Percentiles rank a stretch among this genome's conserved stretches.
Conservation (phyloP, 139 green algal genomes). For the Ettlia oleoabundans region DNA sequence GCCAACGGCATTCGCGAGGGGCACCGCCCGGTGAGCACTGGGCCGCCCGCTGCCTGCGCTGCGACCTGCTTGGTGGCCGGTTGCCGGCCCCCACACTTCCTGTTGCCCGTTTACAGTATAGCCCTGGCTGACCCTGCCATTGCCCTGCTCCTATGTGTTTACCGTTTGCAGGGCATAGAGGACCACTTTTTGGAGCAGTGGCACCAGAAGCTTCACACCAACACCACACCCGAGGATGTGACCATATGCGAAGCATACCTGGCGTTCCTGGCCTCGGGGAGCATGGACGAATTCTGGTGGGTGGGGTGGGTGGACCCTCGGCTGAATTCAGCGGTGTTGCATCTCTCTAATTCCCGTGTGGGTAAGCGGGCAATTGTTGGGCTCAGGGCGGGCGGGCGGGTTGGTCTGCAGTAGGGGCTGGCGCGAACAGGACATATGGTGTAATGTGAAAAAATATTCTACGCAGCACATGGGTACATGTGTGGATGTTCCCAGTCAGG, state of each 20-base stretch:
- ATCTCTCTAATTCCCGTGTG: no score
- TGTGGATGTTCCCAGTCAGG: no score
- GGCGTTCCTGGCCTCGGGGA: conserved; percentile 75
- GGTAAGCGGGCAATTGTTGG: no score
- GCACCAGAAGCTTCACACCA: conserved; percentile 99
- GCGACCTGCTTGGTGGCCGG: neutral
- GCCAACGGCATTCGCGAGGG: conserved; percentile 88
- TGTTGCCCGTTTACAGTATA: neutral
- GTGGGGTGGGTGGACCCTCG: neutral
- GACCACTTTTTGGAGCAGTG: conserved; percentile 91
- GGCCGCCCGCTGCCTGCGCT: neutral
- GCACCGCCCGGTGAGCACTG: conserved; percentile 67
- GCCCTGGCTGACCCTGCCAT: neutral
- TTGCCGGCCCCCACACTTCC: neutral
- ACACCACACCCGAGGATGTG: conserved; percentile 98
- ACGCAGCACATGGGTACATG: no score
- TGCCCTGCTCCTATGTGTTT: neutral
- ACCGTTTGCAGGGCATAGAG: conserved; percentile 75
- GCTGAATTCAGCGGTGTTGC: no score
- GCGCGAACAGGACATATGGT: no score
- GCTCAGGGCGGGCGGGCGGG: no score
- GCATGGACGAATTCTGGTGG: conserved; percentile 65
- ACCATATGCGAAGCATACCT: conserved; percentile 98
- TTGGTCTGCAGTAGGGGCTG: no score
- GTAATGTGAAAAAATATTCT: no score